phyloP scores from a whole-genome alignment of 192 early-diverging fungal genomes.

The Funneliformis mosseae region DNA sequence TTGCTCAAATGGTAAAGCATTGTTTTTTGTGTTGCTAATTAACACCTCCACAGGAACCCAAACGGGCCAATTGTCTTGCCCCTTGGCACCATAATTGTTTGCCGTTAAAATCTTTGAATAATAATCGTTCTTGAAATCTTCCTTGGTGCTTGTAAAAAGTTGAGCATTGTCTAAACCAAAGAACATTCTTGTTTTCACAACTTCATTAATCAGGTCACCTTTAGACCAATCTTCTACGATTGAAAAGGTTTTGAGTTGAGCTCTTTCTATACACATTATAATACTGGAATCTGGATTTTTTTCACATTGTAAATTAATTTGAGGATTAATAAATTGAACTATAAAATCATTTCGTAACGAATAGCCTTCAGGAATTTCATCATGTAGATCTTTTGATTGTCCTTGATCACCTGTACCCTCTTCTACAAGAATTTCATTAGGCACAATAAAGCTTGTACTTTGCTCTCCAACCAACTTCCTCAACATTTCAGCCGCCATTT shows the following conservation, averaged over 20 bases:
- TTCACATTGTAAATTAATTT: conserved; percentile 69
- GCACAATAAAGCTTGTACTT: conserved; percentile 43
- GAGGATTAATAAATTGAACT: conserved; percentile 69
- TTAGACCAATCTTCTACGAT: conserved; percentile 53
- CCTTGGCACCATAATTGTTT: conserved; percentile 51
- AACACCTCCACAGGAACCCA: conserved; percentile 77
- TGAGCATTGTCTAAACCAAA: conserved; percentile 67
- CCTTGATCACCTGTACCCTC: conserved; percentile 32
- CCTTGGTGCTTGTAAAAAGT: conserved; percentile 58
- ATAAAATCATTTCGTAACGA: conserved; percentile 58
- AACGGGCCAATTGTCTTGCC: conserved; percentile 56
- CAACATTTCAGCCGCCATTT: conserved; percentile 50
- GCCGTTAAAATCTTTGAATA: conserved; percentile 40
- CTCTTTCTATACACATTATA: conserved; percentile 57
- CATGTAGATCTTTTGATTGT: conserved; percentile 45
- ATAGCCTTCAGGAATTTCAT: conserved; percentile 58
- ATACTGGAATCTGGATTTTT: conserved; percentile 54
- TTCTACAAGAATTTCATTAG: conserved; percentile 40
- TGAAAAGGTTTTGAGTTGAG: conserved; percentile 56
- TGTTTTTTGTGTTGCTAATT: conserved; percentile 46
- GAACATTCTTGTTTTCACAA: conserved; percentile 67
- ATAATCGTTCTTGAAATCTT: conserved; percentile 47
- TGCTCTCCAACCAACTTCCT: conserved; percentile 50
- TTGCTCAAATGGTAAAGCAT: conserved; percentile 54
- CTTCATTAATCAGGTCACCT: conserved; percentile 51